Base-by-base conservation (phyloP, 257 asterid species). In the Leptodermis oblonga region DNA sequence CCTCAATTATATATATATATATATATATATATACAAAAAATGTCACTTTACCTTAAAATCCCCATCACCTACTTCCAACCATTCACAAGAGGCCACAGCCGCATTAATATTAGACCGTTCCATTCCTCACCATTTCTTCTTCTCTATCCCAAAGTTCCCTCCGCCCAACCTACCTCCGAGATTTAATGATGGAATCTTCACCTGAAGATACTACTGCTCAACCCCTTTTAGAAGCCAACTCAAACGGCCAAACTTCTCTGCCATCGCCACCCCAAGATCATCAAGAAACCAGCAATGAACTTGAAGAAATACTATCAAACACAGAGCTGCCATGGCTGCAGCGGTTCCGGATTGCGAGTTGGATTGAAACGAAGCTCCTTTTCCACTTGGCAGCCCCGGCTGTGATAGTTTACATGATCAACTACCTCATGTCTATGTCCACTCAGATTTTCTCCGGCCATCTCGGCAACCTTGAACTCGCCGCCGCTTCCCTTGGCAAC, bases 391-490 rank as follows among this genome's bases (percentile, higher is more conserved):
- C 84, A 2, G 84, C 68, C 4, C 84, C 84, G 2, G 82, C 82
- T 15, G n/a, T 80, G 15, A n/a, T 42, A 14, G 82, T 80, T 0
- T 80, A 80, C 73, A 11, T 70, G 73, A 80, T 77, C 63, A 80
- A 77, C 63, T 73, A 62, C 66, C 26, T 58, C 67, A 73, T 77
- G 84, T 66, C 77, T 15, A 31, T 66, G 41, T 77, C 84, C 17
- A 81, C 85, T 28, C 82, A 74, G 4, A 74, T 68, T 30, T 74
- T 81, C 42, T 63, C 85, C 2, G 85, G 85, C n/a, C 85, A 81
- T 11, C 78, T 81, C 1, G 82, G 85, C 8, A 81, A 64, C 52
- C 82, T 71, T 12, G 68, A 81, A 52, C 73, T 81, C 20, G 85
- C 85, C 14, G 82, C 82, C 10, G 85, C 82, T 14, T 67, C 85